Percentiles rank a stretch among this genome's conserved stretches.
phyloP scores from a whole-genome alignment of 768 basidiomycete genomes.

The Rhodotorula diobovata region DNA sequence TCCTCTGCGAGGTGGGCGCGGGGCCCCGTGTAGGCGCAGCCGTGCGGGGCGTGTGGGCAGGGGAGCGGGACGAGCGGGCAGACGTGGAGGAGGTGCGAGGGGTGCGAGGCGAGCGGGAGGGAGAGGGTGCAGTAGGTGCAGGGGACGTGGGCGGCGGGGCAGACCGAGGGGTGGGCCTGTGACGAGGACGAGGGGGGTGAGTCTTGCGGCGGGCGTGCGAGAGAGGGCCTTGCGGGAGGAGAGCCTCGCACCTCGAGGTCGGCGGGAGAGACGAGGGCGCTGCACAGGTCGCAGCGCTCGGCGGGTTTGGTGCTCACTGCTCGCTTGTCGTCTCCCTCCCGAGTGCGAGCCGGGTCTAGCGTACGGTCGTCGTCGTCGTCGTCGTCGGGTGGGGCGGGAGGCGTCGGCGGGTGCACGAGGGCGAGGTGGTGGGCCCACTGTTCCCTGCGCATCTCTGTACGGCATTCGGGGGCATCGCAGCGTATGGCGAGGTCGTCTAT shows the following conservation, averaged over 20 bases:
- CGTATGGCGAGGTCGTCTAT: background rate
- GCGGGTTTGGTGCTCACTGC: no score
- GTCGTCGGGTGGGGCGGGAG: background rate
- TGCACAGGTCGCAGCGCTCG: background rate
- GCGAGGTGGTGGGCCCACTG: background rate
- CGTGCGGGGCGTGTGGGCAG: slow-evolving; percentile 10
- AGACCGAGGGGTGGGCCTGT: background rate
- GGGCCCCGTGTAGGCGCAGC: slow-evolving; percentile 1
- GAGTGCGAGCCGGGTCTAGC: no score
- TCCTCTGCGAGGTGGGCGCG: slow-evolving; percentile 1
- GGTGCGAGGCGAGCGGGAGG: background rate
- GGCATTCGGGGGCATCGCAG: background rate
- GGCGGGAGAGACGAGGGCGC: no score
- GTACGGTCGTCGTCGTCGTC: background rate
- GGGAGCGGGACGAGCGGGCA: slow-evolving; percentile 12
- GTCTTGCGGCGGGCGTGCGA: background rate
- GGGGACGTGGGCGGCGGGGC: background rate
- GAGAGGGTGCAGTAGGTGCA: background rate
- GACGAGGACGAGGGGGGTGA: background rate
- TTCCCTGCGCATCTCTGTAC: background rate
- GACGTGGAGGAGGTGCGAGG: background rate
- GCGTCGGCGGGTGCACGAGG: background rate
- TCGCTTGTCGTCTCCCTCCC: no score
- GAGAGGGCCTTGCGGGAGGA: no score
- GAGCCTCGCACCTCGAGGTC: background rate